phyloP scores from a whole-genome alignment of 805 yeast genomes.

The Candida nanaspora region DNA sequence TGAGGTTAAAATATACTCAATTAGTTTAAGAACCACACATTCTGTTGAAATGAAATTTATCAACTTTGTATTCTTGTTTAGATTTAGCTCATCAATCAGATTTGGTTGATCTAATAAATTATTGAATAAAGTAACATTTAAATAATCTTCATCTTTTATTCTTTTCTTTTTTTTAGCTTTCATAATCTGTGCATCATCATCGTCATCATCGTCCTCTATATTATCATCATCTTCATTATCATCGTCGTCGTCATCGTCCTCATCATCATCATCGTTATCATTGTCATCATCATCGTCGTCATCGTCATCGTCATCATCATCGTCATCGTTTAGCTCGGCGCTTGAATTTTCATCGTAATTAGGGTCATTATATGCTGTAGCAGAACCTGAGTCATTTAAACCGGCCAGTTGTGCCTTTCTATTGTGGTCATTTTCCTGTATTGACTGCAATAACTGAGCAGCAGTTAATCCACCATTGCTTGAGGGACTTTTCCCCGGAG shows the following conservation, averaged over 20 bases:
- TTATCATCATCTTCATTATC: background rate
- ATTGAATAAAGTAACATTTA: constrained; percentile 23
- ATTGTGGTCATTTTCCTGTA: constrained; percentile 21
- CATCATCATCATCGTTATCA: background rate
- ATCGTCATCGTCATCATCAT: constrained; percentile 1
- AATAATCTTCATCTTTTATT: background rate
- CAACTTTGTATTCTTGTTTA: constrained; percentile 26
- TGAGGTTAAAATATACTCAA: constrained; percentile 23
- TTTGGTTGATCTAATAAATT: constrained; percentile 29
- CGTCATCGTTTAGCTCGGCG: constrained; percentile 2
- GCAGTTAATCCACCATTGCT: constrained; percentile 17
- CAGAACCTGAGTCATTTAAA: no score
- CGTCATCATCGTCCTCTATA: background rate
- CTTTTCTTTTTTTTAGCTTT: background rate
- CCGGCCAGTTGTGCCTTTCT: constrained; percentile 5
- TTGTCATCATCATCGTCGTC: background rate
- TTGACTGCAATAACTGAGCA: constrained; percentile 26
- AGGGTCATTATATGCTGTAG: background rate
- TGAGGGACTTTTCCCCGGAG: background rate
- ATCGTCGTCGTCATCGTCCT: background rate
- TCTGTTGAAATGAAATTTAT: constrained; percentile 24
- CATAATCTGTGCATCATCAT: background rate
- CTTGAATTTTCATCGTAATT: constrained; percentile 3
- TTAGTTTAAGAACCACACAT: constrained; percentile 23
- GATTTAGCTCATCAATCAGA: constrained; percentile 27